Base-by-base conservation (phyloP, 495 filamentous ascomycete genomes). In the Podospora didyma region DNA sequence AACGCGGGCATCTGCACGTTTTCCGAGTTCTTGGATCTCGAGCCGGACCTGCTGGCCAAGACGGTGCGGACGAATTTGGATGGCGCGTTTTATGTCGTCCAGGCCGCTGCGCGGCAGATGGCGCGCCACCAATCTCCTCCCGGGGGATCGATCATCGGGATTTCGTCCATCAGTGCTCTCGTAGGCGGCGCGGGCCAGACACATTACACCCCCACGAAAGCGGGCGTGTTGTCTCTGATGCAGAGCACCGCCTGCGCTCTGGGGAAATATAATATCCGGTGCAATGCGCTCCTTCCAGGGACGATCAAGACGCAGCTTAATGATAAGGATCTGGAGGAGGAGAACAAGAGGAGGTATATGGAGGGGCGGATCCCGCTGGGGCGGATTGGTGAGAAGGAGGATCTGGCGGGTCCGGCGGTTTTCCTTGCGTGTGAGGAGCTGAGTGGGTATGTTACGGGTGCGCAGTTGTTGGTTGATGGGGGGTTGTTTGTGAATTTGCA, bases 151-250 rank as follows among this genome's bases (percentile, higher is more conserved):
- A 94, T 96, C 61, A 95, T 96, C 60, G 90, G 82, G 0, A 80
- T 96, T 17, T 87, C 82, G 17, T 89, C 85, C n/a, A 93, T 96
- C 61, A 86, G 82, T 7, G 92, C 92, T 2, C 79, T 95, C 2
- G 91, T 96, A 0, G 92, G 92, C 28, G 91, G 91, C 19, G 88
- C 82, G 0, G 73, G 75, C 46, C 92, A 96, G 72, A 84, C 83
- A 22, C 91, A 96, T 61, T 96, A 96, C 70, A 96, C 91, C 20
- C 92, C 91, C 2, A 96, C 92, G 11, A 96, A 96, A 68, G 92
- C 92, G 0, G 92, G 90, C 3, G 80, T 96, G 1, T 60, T 90
- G 28, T 87, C 82, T 47, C 76, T 96, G 21, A 96, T 96, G 86
- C 92, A 96, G 74, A 89, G 84, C 54, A 82, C 81, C 26, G 92